These are phyloP conservation scores for Mycena epipterygia DNA, from an alignment of 768 basidiomycete genomes.

Conservation along the genomic window DNA sequence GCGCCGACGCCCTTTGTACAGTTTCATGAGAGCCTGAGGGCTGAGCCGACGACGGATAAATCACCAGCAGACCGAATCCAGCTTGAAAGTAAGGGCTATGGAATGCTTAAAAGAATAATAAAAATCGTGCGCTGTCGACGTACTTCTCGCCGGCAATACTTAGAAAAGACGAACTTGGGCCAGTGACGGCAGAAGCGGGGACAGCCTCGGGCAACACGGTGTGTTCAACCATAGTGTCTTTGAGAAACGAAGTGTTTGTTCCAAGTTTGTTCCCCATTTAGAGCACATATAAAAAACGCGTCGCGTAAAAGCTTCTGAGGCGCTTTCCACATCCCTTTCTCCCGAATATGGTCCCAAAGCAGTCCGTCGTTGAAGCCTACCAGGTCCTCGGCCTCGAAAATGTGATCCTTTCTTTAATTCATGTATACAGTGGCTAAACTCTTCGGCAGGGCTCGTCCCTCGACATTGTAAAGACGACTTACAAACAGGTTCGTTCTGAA, in stretches of 20 bases:
- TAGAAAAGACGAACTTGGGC: conserved; percentile 49
- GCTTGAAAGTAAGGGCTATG: conserved; percentile 96
- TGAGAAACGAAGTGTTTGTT: neutral
- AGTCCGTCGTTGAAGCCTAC: conserved; percentile 49
- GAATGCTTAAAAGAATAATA: conserved; percentile 12
- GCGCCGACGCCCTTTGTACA: conserved; percentile 87
- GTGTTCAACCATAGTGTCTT: conserved; percentile 29
- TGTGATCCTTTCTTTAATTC: conserved; percentile 49
- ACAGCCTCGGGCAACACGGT: conserved; percentile 34
- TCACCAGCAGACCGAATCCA: conserved; percentile 97
- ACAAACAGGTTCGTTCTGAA: conserved; percentile 68
- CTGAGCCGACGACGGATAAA: conserved; percentile 16
- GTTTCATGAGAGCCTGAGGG: conserved; percentile 23
- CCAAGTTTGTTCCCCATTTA: neutral
- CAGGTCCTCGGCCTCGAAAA: conserved; percentile 65
- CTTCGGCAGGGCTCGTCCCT: conserved; percentile 66
- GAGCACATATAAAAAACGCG: neutral
- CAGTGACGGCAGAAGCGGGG: conserved; percentile 24
- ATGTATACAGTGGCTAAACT: conserved; percentile 23
- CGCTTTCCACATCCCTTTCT: neutral
- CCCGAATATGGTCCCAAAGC: conserved; percentile 19
- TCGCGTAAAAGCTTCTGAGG: too few species aligned
- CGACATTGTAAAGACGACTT: conserved; percentile 75
- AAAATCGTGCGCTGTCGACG: conserved; percentile 44
- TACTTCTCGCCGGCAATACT: conserved; percentile 75